Evolutionary conservation across 1,139 yeast species (phyloP), one percentile per base, ranked within the genome.

Genomic region (Pneumocystis canis): DNA sequence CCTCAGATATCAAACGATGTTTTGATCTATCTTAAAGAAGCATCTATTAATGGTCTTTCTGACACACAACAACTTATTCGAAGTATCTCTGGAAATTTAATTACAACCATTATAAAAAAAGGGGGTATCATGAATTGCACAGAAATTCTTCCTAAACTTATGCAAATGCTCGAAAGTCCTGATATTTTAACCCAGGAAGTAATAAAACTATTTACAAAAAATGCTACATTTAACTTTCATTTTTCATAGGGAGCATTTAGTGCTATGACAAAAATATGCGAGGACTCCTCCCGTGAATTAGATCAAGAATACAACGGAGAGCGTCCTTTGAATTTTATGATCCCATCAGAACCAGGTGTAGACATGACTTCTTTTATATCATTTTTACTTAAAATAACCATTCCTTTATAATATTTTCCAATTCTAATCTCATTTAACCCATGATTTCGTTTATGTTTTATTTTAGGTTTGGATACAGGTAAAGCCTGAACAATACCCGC

Each of bases 1-100:
- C 62, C 67, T 63, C 71, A 71, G 7, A 66, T 72, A 53, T 67
- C 74, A 14, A 68, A 67, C 5, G 74, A 73, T 28, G 75, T 79
- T 59, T 76, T 83, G 65, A 76, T 75, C 28, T 86, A 84, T 70
- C 76, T 89, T 37, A 78, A 87, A 68, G 75, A 78, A n/a, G 78
- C 83, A 68, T 78, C 89, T 33, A 74, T 88, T 53, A 78, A 79
- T 63, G 98, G 97, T 1, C 78, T 92, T 62, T 73, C 81, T 61
- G 87, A 82, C 63, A 70, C 75, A 0, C 83, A 82, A 66, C 73
- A 77, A 25, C 76, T 87, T 70, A 87, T 90, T 32, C 80, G 96
- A 66, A 89, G 87, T 71, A 88, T 90, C 66, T 84, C 96, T 16
- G 96, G 97, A 59, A 90, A 85, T 71, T 95, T 89, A 62, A 84